Evolutionary conservation across 345 rosid genomes (phyloP).

Genomic region (Cochlearia excelsa): DNA sequence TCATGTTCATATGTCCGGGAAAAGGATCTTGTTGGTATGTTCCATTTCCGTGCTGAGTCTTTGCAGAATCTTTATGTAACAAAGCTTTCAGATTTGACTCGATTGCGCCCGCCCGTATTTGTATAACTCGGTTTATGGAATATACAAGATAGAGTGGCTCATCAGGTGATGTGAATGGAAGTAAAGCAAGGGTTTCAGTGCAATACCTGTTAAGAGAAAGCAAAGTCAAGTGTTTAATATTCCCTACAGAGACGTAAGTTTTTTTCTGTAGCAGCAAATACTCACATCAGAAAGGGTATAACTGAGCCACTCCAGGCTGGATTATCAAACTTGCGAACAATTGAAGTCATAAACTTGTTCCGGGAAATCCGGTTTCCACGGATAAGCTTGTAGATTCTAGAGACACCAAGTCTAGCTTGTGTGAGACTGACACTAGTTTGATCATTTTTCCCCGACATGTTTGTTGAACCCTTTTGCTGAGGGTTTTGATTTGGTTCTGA

Average conservation of each 20-base stretch:
- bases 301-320: slow-evolving; percentile 64
- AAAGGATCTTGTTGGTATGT: slow-evolving; percentile 40
- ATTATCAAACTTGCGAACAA: slow-evolving; percentile 93
- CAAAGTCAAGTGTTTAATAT: slow-evolving; percentile 18
- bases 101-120: slow-evolving; percentile 87
- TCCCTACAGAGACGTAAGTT: slow-evolving; percentile 8
- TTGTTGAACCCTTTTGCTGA: slow-evolving; percentile 43
- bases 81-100: slow-evolving; percentile 91
- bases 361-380: slow-evolving; percentile 89
- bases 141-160: slow-evolving; percentile 95
- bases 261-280: slow-evolving; percentile 20
- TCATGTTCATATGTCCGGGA: slow-evolving; percentile 31
- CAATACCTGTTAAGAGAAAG: slow-evolving; percentile 68
- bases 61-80: slow-evolving; percentile 51
- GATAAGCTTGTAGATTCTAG: slow-evolving; percentile 91
- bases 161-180: slow-evolving; percentile 93
- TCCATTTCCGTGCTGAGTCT: slow-evolving; percentile 45
- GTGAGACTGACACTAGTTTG: slow-evolving; percentile 48
- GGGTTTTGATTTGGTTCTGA: slow-evolving; percentile 47
- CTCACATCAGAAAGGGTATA: slow-evolving; percentile 83
- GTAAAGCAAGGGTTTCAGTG: slow-evolving; percentile 88
- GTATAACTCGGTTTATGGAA: slow-evolving; percentile 85
- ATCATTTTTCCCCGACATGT: slow-evolving; percentile 61
- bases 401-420: slow-evolving; percentile 96
- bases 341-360: slow-evolving; percentile 95